Conservation (phyloP, 805 yeast genomes). For the Zygotorulaspora chibaensis region DNA sequence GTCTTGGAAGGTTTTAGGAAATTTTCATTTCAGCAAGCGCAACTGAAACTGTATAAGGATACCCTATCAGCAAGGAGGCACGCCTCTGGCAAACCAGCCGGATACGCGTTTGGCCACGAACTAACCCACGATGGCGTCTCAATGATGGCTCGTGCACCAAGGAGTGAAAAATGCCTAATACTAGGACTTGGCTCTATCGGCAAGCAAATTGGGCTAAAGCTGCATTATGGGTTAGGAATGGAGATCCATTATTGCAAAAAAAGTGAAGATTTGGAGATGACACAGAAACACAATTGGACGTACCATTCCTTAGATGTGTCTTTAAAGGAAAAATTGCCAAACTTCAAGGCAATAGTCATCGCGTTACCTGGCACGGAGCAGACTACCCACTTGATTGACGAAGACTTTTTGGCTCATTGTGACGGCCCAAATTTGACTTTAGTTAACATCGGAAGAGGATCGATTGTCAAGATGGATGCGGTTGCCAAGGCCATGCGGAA, state of each 20-base stretch:
- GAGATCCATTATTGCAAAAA: conserved; percentile 53
- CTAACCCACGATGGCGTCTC: conserved; percentile 33
- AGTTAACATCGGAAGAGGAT: conserved; percentile 60
- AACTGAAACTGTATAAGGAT: conserved; percentile 34
- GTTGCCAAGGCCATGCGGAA: conserved; percentile 40
- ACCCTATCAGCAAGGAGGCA: conserved; percentile 41
- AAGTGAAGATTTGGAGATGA: conserved; percentile 32
- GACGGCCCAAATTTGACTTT: conserved; percentile 28
- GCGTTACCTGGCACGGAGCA: conserved; percentile 54
- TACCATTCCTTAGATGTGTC: conserved; percentile 35
- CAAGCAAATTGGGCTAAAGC: conserved; percentile 46
- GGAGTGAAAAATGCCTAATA: conserved; percentile 48
- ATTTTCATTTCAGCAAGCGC: conserved; percentile 38
- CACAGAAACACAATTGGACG: conserved; percentile 35
- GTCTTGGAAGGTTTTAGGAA: conserved; percentile 52
- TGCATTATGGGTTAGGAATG: conserved; percentile 51
- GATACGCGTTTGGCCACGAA: conserved; percentile 40
- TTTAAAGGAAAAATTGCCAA: conserved; percentile 34
- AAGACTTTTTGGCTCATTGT: conserved; percentile 36
- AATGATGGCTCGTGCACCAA: conserved; percentile 41
- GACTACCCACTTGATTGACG: conserved; percentile 47
- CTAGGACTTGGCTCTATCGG: conserved; percentile 65
- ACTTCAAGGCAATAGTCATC: conserved; percentile 50
- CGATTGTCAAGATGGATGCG: conserved; percentile 48
- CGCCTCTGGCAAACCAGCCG: conserved; percentile 15